Base-by-base conservation (phyloP, 495 filamentous ascomycete species). In the Arthonia radiata region DNA sequence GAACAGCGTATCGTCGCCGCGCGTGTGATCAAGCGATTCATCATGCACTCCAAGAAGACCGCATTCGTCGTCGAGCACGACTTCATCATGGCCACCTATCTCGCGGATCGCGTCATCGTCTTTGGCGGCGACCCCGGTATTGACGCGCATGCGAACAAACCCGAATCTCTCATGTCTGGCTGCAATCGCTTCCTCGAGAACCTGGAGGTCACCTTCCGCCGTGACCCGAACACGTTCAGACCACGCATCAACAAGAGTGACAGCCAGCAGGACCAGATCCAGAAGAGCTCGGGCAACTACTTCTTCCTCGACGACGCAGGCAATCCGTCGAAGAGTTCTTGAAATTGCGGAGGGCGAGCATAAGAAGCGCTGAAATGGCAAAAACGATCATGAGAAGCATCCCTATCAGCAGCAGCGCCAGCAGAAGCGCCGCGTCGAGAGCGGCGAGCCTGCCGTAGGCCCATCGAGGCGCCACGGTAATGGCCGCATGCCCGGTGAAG, bases 11-110 rank as follows among this genome's bases (percentile, higher is more conserved):
- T 97, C 37, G 66, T 94, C 32, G 86, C 83, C 34, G 73, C 80
- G 26, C 67, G 82, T 43, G 86, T 94, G 39, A 97, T 97, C 57
- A 97, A 97, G 59, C 72, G 86, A 33, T 97, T 92, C 64, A 93
- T 97, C 41, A 97, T 94, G 86, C 82, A 94, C 59, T 67, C 78
- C 31, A 94, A 97, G 71, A 94, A 94, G 63, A 94, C 86, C 1
- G 86, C 89, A 18, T 94, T 97, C 48, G 67, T 97, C 35, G 86
- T 94, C 39, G 86, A 97, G 67, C 86, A 97, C 72, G 89, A 97
- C 67, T 94, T 97, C 57, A 94, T 93, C 57, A 94, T 94, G 86
- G 81, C 80, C 16, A 76, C 86, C 11, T 97, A 97, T 48, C 67
- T 94, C 12, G 86, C 89, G 22, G 86, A 97, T 41, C 76, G 83